phyloP scores from a whole-genome alignment of 1,284 basidiomycete species.

The Mrakiaceae sp. region DNA sequence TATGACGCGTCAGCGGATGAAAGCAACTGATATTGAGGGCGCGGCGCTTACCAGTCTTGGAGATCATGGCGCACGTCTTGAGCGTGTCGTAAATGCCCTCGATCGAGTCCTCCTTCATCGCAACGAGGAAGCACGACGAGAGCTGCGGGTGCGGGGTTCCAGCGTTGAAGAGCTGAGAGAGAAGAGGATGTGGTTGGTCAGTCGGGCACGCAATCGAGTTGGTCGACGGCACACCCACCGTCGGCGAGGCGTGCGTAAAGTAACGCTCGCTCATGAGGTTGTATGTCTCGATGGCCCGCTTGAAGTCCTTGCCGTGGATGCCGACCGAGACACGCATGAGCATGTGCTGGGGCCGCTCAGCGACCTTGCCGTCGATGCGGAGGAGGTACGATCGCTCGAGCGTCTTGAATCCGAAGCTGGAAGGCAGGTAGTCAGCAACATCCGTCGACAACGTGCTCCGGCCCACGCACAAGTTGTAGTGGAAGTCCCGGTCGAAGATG shows the following conservation, averaged over 20 bases:
- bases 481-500: constrained; percentile 97
- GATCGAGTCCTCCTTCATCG: constrained; percentile 98
- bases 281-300: constrained; percentile 83
- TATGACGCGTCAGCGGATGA: neutral
- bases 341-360: constrained; percentile 97
- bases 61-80: constrained; percentile 98
- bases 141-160: constrained; percentile 93
- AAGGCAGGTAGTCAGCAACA: neutral
- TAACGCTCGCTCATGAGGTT: constrained; percentile 91
- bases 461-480: constrained; percentile 69
- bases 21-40: too few relatives aligned
- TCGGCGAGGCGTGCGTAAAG: constrained; percentile 97
- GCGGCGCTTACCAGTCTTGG: constrained; percentile 53
- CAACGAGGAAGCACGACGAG: constrained; percentile 94
- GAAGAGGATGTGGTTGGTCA: neutral
- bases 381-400: constrained; percentile 96
- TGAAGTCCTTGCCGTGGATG: constrained; percentile 84
- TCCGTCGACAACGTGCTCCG: neutral
- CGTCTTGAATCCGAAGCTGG: constrained; percentile 97
- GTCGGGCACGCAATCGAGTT: neutral
- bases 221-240: constrained; percentile 32
- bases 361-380: constrained; percentile 85
- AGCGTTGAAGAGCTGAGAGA: constrained; percentile 71
- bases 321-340: constrained; percentile 99
- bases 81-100: constrained; percentile 99